Conservation (phyloP, 306 rosid species). For the Canavalia ensiformis region DNA sequence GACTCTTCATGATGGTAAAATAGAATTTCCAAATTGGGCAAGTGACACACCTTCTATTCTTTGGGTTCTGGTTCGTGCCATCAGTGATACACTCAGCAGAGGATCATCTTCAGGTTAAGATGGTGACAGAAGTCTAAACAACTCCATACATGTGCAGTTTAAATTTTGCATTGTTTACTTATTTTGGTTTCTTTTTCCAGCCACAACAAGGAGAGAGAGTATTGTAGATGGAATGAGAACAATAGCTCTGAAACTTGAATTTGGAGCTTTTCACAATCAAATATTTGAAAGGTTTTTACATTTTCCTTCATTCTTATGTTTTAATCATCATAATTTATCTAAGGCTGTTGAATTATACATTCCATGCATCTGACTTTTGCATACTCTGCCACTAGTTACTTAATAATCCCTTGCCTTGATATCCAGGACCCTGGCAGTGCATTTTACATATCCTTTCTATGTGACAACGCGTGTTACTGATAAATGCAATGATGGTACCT, state of each 20-base stretch:
- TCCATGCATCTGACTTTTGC: conserved; percentile 22
- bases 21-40: conserved; percentile 98
- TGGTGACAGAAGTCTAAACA: conserved; percentile 47
- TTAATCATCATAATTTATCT: conserved; percentile 32
- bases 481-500: conserved; percentile 88
- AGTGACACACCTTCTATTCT: conserved; percentile 79
- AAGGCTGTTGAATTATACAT: conserved; percentile 29
- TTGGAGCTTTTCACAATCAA: conserved; percentile 92
- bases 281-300: conserved; percentile 79
- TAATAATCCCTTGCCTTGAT: conserved; percentile 45
- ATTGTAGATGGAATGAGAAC: conserved; percentile 99
- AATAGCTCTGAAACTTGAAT: conserved; percentile 91
- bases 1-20: conserved; percentile 70
- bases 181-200: conserved; percentile 64
- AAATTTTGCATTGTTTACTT: conserved; percentile 34
- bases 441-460: conserved; percentile 95
- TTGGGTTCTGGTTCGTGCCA: conserved; percentile 87
- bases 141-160: conserved; percentile 15
- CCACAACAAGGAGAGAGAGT: conserved; percentile 77
- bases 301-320: conserved; percentile 46
- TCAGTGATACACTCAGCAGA: conserved; percentile 75
- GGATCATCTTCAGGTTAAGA: conserved; percentile 94
- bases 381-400: conserved; percentile 37
- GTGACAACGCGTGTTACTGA: conserved; percentile 87
- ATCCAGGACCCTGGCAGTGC: conserved; percentile 94